A percentile compares a stretch with the other conserved stretches of the same genome.
Conservation (phyloP, 257 asterid species). For the Nicotiana otophora region DNA sequence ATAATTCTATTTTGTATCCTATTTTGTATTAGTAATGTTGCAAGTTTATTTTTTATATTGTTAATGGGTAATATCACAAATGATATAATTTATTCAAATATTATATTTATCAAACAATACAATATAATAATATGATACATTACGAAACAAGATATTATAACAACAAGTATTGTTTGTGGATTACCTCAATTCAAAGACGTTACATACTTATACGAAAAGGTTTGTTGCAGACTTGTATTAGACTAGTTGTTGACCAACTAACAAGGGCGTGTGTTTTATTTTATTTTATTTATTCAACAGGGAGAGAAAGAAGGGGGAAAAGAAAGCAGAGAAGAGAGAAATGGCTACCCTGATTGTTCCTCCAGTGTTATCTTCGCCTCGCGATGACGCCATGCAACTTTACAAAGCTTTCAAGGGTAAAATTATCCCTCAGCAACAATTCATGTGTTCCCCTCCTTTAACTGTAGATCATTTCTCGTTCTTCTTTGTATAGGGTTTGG, state of each 20-base stretch:
- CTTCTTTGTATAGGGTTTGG: neutral
- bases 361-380: slow-evolving; percentile 68
- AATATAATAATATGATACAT: too few relatives aligned
- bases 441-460: neutral
- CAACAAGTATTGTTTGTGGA: too few relatives aligned
- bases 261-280: neutral
- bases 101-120: too few relatives aligned
- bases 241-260: neutral
- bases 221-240: too few relatives aligned
- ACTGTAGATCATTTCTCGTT: neutral
- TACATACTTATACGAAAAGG: neutral
- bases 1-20: too few relatives aligned
- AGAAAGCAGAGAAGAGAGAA: neutral
- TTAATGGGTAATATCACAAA: too few relatives aligned
- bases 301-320: neutral
- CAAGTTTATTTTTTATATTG: too few relatives aligned
- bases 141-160: too few relatives aligned
- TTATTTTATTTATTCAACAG: neutral
- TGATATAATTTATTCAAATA: too few relatives aligned
- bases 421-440: too few relatives aligned
- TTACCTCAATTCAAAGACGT: neutral
- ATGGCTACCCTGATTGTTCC: slow-evolving; percentile 70
- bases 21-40: too few relatives aligned
- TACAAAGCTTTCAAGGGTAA: slow-evolving; percentile 88
- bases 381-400: slow-evolving; percentile 83